Evolutionary conservation across 2,329 filamentous ascomycete species (phyloP).

Genomic region (Venturia pyrina): DNA sequence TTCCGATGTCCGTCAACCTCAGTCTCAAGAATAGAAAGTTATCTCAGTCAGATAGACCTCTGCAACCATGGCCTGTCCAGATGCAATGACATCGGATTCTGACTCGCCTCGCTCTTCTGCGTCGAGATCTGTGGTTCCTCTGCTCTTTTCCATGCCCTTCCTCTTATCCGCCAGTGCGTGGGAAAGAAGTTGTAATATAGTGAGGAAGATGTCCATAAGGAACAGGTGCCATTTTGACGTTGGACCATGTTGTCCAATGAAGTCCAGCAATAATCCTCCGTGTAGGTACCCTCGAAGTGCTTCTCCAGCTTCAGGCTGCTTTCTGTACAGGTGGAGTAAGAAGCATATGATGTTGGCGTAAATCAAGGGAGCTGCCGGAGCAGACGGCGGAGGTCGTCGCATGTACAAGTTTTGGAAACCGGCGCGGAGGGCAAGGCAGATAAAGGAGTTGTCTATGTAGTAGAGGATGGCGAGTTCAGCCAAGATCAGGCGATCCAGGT

Average conservation of each 20-base stretch:
- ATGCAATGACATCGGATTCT: constrained; percentile 1
- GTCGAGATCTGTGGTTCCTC: constrained; percentile 40
- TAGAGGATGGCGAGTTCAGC: constrained; percentile 52
- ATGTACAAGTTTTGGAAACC: constrained; percentile 48
- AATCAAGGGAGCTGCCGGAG: constrained; percentile 41
- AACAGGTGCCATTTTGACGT: constrained; percentile 43
- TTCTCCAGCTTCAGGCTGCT: constrained; percentile 34
- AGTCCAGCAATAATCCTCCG: constrained; percentile 54
- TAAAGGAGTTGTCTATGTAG: constrained; percentile 53
- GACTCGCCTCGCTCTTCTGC: constrained; percentile 48
- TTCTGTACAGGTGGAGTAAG: constrained; percentile 38
- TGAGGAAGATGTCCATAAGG: constrained; percentile 42
- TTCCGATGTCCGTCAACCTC: background rate
- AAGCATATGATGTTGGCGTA: constrained; percentile 49
- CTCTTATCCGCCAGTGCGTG: constrained; percentile 43
- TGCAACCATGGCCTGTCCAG: constrained; percentile 9
- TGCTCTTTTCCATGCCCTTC: constrained; percentile 25
- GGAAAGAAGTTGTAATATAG: constrained; percentile 47
- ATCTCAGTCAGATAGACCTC: background rate
- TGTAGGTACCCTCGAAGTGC: constrained; percentile 46
- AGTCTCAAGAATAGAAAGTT: background rate
- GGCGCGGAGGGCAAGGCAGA: constrained; percentile 45
- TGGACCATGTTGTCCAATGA: constrained; percentile 51
- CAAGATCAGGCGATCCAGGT: constrained; percentile 50
- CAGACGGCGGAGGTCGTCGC: constrained; percentile 39